Evolutionary conservation across 306 rosid genomes (phyloP), one percentile per base, ranked within the genome.

Genomic region (Gleditsia sinensis): DNA sequence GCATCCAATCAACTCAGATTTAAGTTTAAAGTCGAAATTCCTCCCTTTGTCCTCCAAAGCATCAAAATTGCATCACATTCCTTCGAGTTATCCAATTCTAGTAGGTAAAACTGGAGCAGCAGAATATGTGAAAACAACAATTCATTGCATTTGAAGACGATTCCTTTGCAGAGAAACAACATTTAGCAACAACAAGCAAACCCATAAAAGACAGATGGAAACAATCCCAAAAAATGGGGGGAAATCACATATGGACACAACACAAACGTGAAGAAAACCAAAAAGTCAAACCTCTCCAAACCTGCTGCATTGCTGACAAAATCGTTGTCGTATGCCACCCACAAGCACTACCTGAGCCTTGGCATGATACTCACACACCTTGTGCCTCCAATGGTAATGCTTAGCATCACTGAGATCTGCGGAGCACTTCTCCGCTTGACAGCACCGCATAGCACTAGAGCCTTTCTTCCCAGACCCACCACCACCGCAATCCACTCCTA

Each of bases 251-350:
- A 27, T 13, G 20, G 27, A 27, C 17, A 20, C 42, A 19, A 0
- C 9, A 73, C 40, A 28, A 42, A 37, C 6, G 9, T 16, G n/a
- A 43, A 66, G 2, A 71, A 30, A 49, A 9, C 13, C 32, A 11
- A 11, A 36, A 24, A 36, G 25, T 12, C 24, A 33, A 64, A 46
- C 25, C 76, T 21, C 20, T 50, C 50, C 40, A 59, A 53, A 90
- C 92, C 92, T 88, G 96, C 92, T 90, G 71, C 96, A 90, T 86
- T 90, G 92, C 70, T 90, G 96, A 72, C 92, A 90, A 68, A 90
- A 90, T 25, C 92, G 83, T 53, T 87, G 90, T 46, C 83, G 54
- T 0, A 63, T 45, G 32, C 90, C 92, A 16, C 39, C 70, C 19
- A 87, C 86, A 71, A 87, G 73, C 60, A 85, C 96, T 16, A 70